Evolutionary conservation across 805 yeast species (phyloP), one percentile per base, ranked within the genome.

Genomic region (Ogataea angusta): DNA sequence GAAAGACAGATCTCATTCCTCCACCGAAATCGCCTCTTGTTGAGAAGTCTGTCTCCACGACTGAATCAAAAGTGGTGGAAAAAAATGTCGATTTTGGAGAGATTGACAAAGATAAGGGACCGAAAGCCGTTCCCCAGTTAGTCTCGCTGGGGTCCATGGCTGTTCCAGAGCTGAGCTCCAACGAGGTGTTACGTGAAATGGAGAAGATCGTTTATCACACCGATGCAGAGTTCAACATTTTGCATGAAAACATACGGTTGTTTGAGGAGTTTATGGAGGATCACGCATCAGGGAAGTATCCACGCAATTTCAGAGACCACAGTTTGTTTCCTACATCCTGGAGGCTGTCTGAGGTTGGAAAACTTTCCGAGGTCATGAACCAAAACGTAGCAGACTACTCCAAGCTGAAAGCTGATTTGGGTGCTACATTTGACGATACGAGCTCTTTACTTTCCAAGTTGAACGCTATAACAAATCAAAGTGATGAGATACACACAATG

Each of bases 331-430:
- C 62, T 2, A 36, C 47, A 1, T 49, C 38, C 21, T 63, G 68
- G 68, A 59, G 61, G 40, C 40, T 64, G 10, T 30, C 42, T 37
- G 67, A 64, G 39, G 53, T 48, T 5, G 42, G 37, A 2, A 52
- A 53, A 5, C 36, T 64, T 30, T 34, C 38, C 2, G 40, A 39
- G 3, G 28, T 17, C 5, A 15, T 26, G 3, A 8, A n/a, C 24
- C 4, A 19, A 4, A 30, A 30, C n/a, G 30, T 23, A 7, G n/a
- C 6, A 3, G 33, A 14, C 3, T 45, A 28, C 24, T 10, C 15
- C 2, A 10, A 15, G 10, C 16, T 45, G 10, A 36, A 22, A 19
- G 13, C 25, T 1, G 17, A 34, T 5, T 24, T 30, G 9, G n/a
- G 22, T 18, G 9, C 27, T 24, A 24, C 14, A 10, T 24, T n/a